Evolutionary conservation across 2,329 filamentous ascomycete species (phyloP).

Genomic region (Dendrostoma leiphaemia): DNA sequence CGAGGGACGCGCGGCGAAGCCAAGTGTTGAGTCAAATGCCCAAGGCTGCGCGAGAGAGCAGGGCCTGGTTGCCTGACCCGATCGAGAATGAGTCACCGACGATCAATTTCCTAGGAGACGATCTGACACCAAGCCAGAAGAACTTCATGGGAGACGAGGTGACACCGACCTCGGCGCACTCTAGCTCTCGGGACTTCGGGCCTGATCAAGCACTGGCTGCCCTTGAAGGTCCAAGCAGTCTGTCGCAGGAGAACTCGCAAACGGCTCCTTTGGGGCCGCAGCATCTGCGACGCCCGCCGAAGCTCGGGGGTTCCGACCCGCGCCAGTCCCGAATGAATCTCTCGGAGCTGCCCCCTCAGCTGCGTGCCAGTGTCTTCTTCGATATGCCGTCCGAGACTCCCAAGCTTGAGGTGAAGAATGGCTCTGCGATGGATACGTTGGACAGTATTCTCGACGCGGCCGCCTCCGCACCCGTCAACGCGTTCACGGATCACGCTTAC

Average conservation of each 20-base stretch:
- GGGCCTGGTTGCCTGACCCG: conserved; percentile 48
- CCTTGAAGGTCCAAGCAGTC: not conserved
- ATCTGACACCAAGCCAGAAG: conserved; percentile 7
- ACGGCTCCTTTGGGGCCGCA: conserved; percentile 15
- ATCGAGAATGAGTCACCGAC: conserved; percentile 32
- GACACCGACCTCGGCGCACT: conserved; percentile 5
- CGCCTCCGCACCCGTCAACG: conserved; percentile 79
- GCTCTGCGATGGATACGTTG: conserved; percentile 83
- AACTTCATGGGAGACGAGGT: conserved; percentile 11
- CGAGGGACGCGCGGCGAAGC: conserved; percentile 69
- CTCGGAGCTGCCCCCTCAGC: conserved; percentile 70
- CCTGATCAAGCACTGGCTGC: conserved; percentile 10
- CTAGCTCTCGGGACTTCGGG: conserved; percentile 9
- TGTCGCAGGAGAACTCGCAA: conserved; percentile 19
- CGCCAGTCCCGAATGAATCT: conserved; percentile 39
- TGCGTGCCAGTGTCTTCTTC: conserved; percentile 90
- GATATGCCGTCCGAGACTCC: conserved; percentile 61
- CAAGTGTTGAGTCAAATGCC: conserved; percentile 68
- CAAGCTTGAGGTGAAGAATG: conserved; percentile 61
- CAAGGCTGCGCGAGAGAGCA: conserved; percentile 32
- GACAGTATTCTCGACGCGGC: conserved; percentile 92
- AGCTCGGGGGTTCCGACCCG: conserved; percentile 31
- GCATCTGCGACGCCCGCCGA: conserved; percentile 28
- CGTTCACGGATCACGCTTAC: conserved; percentile 87
- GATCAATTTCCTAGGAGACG: conserved; percentile 16